These are phyloP conservation scores for Claviceps spartinae DNA, from an alignment of 2,329 filamentous ascomycete species.

Conservation along the genomic window DNA sequence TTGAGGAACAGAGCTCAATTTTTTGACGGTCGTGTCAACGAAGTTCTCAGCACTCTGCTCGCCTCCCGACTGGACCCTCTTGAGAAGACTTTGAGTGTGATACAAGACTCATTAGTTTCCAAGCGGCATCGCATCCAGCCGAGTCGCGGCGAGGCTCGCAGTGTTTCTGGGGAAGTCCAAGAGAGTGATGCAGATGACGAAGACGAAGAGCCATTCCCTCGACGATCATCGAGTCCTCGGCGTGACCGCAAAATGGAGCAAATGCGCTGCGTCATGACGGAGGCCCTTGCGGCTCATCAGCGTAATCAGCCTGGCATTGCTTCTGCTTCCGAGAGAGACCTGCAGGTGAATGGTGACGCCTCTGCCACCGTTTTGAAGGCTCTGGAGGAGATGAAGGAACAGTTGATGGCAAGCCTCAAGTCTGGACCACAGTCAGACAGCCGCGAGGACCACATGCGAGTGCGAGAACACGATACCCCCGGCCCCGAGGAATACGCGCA, in stretches of 20 bases:
- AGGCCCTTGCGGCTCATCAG: conserved; percentile 53
- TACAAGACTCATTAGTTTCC: conserved; percentile 54
- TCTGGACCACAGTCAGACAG: conserved; percentile 19
- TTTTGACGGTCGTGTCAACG: conserved; percentile 83
- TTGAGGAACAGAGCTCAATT: conserved; percentile 69
- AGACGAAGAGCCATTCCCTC: conserved; percentile 56
- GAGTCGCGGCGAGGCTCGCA: conserved; percentile 46
- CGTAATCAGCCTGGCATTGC: conserved; percentile 21
- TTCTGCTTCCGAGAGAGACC: conserved; percentile 10
- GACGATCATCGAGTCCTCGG: conserved; percentile 63
- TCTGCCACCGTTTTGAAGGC: conserved; percentile 48
- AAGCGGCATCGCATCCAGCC: conserved; percentile 42
- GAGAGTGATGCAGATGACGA: conserved; percentile 93
- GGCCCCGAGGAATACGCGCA: conserved; percentile 37
- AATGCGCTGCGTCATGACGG: conserved; percentile 58
- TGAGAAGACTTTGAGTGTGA: conserved; percentile 62
- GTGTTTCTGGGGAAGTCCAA: conserved; percentile 52
- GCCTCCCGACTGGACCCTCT: conserved; percentile 67
- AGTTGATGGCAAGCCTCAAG: conserved; percentile 17
- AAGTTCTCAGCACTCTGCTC: conserved; percentile 66
- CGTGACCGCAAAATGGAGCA: conserved; percentile 72
- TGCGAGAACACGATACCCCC: conserved; percentile 37
- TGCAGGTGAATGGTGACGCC: conserved; percentile 22
- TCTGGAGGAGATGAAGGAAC: conserved; percentile 47
- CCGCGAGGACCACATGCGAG: conserved; percentile 36